Evolutionary conservation across 2,329 filamentous ascomycete species (phyloP), one percentile per base, ranked within the genome.

Genomic region (Cladosporium sp.): DNA sequence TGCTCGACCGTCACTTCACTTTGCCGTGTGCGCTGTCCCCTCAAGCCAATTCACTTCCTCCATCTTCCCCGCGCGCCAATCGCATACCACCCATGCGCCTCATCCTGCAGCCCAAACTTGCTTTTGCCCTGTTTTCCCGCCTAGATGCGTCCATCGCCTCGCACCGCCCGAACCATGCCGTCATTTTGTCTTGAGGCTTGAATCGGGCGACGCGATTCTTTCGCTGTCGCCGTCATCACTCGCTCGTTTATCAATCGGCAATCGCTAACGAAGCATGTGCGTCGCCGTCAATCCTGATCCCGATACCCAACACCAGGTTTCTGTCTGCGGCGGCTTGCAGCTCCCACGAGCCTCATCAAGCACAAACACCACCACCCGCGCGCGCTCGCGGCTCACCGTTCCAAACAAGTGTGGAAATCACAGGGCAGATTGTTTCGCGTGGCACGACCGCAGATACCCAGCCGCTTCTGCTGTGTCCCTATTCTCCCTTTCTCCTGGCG

Each of bases 21-120:
- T 25, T 22, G 38, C 20, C 13, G 35, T 38, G 4, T 19, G 19
- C 19, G 18, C 38, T 29, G 15, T 15, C 20, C 19, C 15, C 19
- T 41, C 19, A 11, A 2, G 38, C 9, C 38, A 29, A 11, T 41
- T 25, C 38, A n/a, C 32, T 35, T 16, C 32, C 32, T 35, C 32
- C 32, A 35, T 38, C 15, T 36, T 25, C 41, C 35, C 43, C 43
- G 33, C 43, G 35, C 22, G 43, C 43, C 43, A 47, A 47, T 47
- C 43, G 43, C 25, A 8, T 4, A 27, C 30, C 43, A 35, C 4
- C 35, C n/a, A 18, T 33, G 15, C 41, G 29, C 41, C 25, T 20
- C 16, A 16, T 9, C 41, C 35, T 38, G 43, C 43, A 47, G 32
- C 32, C 43, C 27, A 47, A 47, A 47, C 43, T 47, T 47, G 43